phyloP scores from a whole-genome alignment of 2,329 filamentous ascomycete genomes.

The Alternaria sp. region DNA sequence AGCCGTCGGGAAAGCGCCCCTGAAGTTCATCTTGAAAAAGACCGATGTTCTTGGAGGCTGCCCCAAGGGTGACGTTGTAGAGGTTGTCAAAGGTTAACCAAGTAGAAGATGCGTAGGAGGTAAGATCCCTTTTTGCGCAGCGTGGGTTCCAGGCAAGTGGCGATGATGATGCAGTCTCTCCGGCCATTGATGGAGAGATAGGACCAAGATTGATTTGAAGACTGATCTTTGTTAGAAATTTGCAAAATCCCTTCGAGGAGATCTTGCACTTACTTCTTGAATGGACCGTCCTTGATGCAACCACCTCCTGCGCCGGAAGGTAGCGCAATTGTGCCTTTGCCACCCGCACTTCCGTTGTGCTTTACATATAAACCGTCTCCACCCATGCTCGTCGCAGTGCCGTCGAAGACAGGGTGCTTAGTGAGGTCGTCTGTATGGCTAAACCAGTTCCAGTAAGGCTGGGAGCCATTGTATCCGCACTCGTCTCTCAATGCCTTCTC shows the following conservation, averaged over 20 bases:
- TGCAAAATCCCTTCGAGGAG: neutral
- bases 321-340: constrained; percentile 19
- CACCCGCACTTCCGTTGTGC: constrained; percentile 24
- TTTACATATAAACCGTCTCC: constrained; percentile 27
- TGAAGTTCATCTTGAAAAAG: constrained; percentile 46
- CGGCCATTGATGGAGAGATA: constrained; percentile 19
- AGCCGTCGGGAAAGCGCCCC: constrained; percentile 24
- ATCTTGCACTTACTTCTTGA: constrained; percentile 34
- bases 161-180: constrained; percentile 21
- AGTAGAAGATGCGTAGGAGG: constrained; percentile 31
- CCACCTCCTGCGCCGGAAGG: constrained; percentile 33
- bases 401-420: constrained; percentile 37
- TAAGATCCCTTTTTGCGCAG: constrained; percentile 48
- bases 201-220: constrained; percentile 39
- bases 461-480: constrained; percentile 49
- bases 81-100: constrained; percentile 43
- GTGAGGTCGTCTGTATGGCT: constrained; percentile 38
- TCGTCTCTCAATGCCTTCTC: constrained; percentile 51
- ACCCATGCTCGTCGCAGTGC: constrained; percentile 48
- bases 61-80: constrained; percentile 60
- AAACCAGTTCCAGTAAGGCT: constrained; percentile 62
- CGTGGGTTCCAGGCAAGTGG: constrained; percentile 38
- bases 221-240: neutral
- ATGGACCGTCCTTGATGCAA: constrained; percentile 35
- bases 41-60: constrained; percentile 54